Conservation (phyloP, 495 filamentous ascomycete genomes). For the Polyplosphaeria fusca region DNA sequence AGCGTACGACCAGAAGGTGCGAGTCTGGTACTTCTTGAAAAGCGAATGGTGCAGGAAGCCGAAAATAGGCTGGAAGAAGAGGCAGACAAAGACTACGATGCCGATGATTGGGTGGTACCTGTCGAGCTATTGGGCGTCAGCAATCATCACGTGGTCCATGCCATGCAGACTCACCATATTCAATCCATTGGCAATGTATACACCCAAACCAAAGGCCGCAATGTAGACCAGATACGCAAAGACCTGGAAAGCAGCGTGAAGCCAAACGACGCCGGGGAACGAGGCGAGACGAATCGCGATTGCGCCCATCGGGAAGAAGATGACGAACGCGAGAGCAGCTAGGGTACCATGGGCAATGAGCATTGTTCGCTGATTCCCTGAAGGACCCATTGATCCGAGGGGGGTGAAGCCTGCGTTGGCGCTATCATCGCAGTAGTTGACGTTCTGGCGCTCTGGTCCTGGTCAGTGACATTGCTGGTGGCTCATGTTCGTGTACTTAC, state of each 20-base stretch:
- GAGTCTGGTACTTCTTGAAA: conserved; percentile 40
- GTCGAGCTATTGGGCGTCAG: conserved; percentile 17
- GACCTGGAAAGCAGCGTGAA: conserved; percentile 41
- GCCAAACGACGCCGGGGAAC: conserved; percentile 41
- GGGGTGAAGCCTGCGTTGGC: background rate
- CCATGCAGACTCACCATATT: conserved; percentile 23
- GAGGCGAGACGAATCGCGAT: conserved; percentile 46
- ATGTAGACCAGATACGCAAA: conserved; percentile 41
- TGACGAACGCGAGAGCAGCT: conserved; percentile 41
- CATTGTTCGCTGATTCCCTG: conserved; percentile 17
- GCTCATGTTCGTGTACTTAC: too few relatives aligned
- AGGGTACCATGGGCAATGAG: conserved; percentile 41
- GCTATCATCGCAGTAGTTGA: conserved; percentile 32
- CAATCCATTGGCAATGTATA: conserved; percentile 38
- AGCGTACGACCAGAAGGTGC: conserved; percentile 40
- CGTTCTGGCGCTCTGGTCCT: conserved; percentile 25
- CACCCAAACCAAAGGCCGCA: conserved; percentile 39
- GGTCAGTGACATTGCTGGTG: conserved; percentile 3
- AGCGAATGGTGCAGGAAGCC: conserved; percentile 40
- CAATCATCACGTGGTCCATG: background rate
- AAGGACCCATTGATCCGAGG: background rate
- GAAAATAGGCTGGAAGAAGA: conserved; percentile 42
- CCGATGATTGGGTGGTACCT: conserved; percentile 42
- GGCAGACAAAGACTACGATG: conserved; percentile 38
- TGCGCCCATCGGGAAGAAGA: conserved; percentile 49